Evolutionary conservation across 192 early-diverging fungal genomes (phyloP).

Genomic region (Helicostylum pulchrum): DNA sequence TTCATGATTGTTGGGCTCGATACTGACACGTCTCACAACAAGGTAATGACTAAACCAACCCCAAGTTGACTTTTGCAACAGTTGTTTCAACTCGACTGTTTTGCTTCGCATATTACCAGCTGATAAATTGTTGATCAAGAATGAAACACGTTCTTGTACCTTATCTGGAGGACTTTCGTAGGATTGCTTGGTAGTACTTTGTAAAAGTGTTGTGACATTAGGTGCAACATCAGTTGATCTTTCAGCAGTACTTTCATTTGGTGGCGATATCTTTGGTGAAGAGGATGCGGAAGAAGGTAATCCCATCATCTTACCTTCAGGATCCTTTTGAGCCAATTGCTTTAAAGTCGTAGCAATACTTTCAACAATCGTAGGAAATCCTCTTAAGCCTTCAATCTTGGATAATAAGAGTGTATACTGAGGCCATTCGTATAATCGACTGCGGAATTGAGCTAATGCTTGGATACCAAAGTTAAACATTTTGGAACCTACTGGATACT

Average conservation of each 20-base stretch:
- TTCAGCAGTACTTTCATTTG: background rate
- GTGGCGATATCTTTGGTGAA: background rate
- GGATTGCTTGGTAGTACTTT: background rate
- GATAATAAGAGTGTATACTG: conserved; percentile 79
- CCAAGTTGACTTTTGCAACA: conserved; percentile 59
- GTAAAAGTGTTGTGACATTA: conserved; percentile 12
- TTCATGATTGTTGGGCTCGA: conserved; percentile 94
- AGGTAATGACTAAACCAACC: conserved; percentile 96
- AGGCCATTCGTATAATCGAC: conserved; percentile 84
- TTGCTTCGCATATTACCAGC: conserved; percentile 80
- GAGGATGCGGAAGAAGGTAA: background rate
- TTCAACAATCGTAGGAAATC: conserved; percentile 4
- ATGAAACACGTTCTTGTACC: conserved; percentile 88
- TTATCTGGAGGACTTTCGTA: conserved; percentile 20
- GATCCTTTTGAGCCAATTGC: conserved; percentile 13
- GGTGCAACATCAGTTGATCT: background rate
- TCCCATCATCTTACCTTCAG: conserved; percentile 5
- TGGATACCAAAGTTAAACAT: conserved; percentile 90
- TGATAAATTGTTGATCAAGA: conserved; percentile 95
- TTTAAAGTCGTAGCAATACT: conserved; percentile 13
- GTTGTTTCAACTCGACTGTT: conserved; percentile 69
- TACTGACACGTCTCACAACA: conserved; percentile 88
- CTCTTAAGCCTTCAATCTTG: conserved; percentile 62
- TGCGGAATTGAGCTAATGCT: conserved; percentile 78
- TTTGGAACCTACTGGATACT: conserved; percentile 69